Conservation (phyloP, 139 green algal species). For the Chlorella vulgaris region DNA sequence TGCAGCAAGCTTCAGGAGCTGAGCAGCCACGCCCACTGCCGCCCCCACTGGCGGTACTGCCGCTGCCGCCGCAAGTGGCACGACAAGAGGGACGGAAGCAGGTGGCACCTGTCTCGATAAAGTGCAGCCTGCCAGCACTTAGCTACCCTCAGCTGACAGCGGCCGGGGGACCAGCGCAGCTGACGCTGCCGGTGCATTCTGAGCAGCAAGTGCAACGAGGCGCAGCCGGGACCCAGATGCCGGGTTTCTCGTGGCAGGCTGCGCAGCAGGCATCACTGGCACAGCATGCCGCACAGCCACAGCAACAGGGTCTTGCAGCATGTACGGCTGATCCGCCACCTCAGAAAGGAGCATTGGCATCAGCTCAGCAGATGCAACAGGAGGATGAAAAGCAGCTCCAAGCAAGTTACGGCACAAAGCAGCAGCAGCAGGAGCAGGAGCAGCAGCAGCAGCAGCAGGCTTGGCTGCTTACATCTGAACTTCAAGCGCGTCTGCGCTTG, state of each 20-base stretch:
- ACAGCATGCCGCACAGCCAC: not conserved
- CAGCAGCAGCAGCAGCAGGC: not conserved
- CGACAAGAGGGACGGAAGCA: too few species aligned
- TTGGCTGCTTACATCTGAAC: constrained; percentile 6
- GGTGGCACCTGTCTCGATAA: not conserved
- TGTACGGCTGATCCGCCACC: too few species aligned
- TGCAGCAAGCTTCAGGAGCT: not conserved
- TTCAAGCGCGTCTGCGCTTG: constrained; percentile 3
- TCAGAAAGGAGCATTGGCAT: too few species aligned
- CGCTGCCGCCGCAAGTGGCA: not conserved
- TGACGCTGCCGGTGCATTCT: not conserved
- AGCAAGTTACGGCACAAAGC: too few species aligned
- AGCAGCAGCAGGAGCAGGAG: not conserved
- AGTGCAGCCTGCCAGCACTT: not conserved
- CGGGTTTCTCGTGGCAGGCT: too few species aligned
- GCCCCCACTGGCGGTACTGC: not conserved
- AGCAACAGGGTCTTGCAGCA: too few species aligned
- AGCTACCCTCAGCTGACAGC: not conserved
- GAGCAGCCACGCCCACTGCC: not conserved
- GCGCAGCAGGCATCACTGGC: not conserved
- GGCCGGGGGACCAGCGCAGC: not conserved
- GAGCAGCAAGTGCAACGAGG: constrained; percentile 3
- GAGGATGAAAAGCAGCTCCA: not conserved
- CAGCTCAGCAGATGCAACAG: not conserved
- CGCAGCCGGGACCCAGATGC: too few species aligned